Evolutionary conservation across 192 early-diverging fungal genomes (phyloP).

Genomic region (Coemansia sp.): DNA sequence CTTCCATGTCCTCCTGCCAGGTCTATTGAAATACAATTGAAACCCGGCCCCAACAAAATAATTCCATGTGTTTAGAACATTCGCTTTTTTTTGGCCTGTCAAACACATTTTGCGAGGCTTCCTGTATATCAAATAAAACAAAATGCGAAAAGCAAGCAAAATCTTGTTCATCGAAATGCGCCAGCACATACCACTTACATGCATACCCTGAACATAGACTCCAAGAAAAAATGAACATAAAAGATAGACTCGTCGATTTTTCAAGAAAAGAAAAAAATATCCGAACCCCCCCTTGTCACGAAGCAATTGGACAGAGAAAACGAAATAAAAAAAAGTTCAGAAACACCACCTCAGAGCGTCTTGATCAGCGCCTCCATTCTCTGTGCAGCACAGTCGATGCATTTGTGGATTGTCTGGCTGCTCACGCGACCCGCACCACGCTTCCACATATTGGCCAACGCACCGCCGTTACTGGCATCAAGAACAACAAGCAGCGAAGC

Average conservation of each 20-base stretch:
- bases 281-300: no score
- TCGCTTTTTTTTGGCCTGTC: no score
- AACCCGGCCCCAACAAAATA: no score
- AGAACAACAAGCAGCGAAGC: conserved; percentile 36
- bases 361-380: conserved; percentile 18
- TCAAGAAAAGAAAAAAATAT: no score
- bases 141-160: background rate
- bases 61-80: no score
- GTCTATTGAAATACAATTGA: no score
- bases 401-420: conserved; percentile 26
- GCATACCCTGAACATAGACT: background rate
- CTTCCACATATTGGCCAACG: conserved; percentile 51
- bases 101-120: no score
- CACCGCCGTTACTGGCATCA: conserved; percentile 6
- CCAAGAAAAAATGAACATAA: no score
- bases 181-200: background rate
- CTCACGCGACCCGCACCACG: conserved; percentile 32
- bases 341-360: background rate
- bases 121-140: background rate
- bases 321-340: no score
- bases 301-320: no score
- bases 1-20: no score
- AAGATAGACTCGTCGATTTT: no score
- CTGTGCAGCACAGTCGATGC: conserved; percentile 19
- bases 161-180: background rate